phyloP scores from a whole-genome alignment of 2,329 filamentous ascomycete species.

The Arthrinium phaeospermum region DNA sequence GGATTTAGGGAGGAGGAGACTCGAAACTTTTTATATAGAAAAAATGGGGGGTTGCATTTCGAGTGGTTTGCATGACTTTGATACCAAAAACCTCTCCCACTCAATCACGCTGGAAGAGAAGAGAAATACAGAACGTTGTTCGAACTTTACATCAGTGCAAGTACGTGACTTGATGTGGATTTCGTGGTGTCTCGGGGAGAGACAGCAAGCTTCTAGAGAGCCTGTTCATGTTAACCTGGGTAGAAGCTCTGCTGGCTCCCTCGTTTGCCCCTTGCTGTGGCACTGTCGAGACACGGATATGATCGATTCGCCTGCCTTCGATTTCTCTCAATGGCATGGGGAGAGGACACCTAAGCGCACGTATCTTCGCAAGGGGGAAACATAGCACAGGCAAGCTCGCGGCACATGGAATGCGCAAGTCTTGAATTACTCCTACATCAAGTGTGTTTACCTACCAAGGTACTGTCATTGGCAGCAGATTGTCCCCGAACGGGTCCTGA shows the following conservation, averaged over 20 bases:
- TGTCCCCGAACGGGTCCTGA: too few relatives aligned
- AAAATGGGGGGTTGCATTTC: slow-evolving; percentile 1
- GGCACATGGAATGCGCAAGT: too few relatives aligned
- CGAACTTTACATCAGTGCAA: not conserved
- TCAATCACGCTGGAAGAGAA: not conserved
- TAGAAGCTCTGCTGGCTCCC: slow-evolving; percentile 45
- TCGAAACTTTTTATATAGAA: slow-evolving; percentile 2
- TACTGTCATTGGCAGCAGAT: too few relatives aligned
- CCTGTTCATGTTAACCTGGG: too few relatives aligned
- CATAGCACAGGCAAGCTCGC: too few relatives aligned
- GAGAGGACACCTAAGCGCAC: not conserved
- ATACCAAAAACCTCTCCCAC: not conserved
- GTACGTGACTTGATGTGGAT: not conserved
- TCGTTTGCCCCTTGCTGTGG: not conserved
- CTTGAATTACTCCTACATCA: too few relatives aligned
- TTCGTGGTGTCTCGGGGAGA: not conserved
- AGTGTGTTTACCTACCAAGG: too few relatives aligned
- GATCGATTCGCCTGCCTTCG: not conserved
- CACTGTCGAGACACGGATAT: too few relatives aligned
- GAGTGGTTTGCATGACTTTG: slow-evolving; percentile 12
- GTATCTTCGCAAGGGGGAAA: too few relatives aligned
- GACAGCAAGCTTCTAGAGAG: too few relatives aligned
- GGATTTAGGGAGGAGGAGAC: not conserved
- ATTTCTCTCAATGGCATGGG: not conserved
- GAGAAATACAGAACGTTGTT: not conserved